These are phyloP conservation scores for Dacryopinax primogenitus DNA, from an alignment of 768 basidiomycete species.

Conservation along the genomic window DNA sequence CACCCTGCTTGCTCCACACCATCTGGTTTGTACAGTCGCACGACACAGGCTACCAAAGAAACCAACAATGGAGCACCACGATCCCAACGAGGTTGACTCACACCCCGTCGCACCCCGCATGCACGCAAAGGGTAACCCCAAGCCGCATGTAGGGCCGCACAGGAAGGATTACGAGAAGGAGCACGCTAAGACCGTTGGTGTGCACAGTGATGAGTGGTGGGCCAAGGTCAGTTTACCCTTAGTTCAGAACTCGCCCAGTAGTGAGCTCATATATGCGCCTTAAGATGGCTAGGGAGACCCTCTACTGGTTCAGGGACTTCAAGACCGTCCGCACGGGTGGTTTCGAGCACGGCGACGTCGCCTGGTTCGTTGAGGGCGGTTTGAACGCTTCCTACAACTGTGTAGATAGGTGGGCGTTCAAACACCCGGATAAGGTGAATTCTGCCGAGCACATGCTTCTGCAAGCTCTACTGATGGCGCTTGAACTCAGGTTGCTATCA, in stretches of 20 bases:
- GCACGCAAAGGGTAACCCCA: slow-evolving; percentile 41
- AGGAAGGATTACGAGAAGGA: slow-evolving; percentile 56
- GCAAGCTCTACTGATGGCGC: neutral
- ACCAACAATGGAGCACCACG: slow-evolving; percentile 20
- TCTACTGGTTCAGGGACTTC: slow-evolving; percentile 86
- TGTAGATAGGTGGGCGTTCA: slow-evolving; percentile 91
- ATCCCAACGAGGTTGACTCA: slow-evolving; percentile 24
- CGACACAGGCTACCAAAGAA: slow-evolving; percentile 5
- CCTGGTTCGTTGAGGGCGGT: slow-evolving; percentile 93
- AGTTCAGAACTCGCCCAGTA: neutral
- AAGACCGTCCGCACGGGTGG: slow-evolving; percentile 69
- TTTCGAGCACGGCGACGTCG: slow-evolving; percentile 75
- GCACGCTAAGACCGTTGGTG: slow-evolving; percentile 61
- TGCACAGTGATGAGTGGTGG: slow-evolving; percentile 79
- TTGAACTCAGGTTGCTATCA: slow-evolving; percentile 63
- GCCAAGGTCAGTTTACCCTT: slow-evolving; percentile 41
- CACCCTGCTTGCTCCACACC: neutral
- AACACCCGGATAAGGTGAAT: slow-evolving; percentile 52
- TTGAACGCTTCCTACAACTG: slow-evolving; percentile 94
- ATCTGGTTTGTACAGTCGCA: too few relatives aligned
- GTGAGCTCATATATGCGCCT: neutral
- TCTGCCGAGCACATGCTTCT: neutral
- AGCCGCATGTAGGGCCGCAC: slow-evolving; percentile 67
- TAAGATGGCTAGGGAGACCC: slow-evolving; percentile 49
- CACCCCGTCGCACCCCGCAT: slow-evolving; percentile 72